Base-by-base conservation (phyloP, 83 land plant genomes). In the Thuja plicata region DNA sequence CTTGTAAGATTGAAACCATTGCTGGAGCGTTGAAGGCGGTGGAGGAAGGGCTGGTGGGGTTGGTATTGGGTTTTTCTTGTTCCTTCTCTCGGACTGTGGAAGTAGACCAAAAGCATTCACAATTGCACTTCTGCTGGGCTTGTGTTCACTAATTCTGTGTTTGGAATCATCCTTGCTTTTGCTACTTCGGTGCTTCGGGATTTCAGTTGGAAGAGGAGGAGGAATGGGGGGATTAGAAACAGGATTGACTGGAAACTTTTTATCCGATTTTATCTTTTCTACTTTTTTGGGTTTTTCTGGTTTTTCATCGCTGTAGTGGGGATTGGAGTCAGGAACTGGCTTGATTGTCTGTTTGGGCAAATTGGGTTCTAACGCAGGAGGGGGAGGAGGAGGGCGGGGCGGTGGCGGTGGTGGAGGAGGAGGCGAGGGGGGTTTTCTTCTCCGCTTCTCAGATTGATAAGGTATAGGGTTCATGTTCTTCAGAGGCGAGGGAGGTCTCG, bases 81-180 rank as follows among this genome's bases (percentile, higher is more conserved):
- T 35, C 45, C 30, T 83, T 43, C 55, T 83, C 30, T 83, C 85
- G 9, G 40, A 76, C 79, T 76, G 79, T 3, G 79, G 79, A 83
- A 83, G 85, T 32, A 83, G 54, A 46, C 85, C 55, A 83, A 83
- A 11, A 48, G 85, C 85, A 83, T 83, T 83, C 57, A 16, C 85
- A 83, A 83, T 3, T 45, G 85, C 37, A 46, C 57, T 48, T 83
- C 85, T 83, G 27, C 30, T 80, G 85, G 2, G 57, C 57, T 83
- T 83, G 85, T 48, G 85, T 83, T 48, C 55, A 30, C 16, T 83
- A 5, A 1, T 12, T 83, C 57, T 83, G 19, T 83, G 55, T 54
- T 83, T 46, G 37, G 55, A 48, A 11, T 83, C 34, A 40, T 82
- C 85, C 35, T 82, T 62, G 52, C 24, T 43, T 82, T 35, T 82